Evolutionary conservation across 2,329 filamentous ascomycete genomes (phyloP).

Genomic region (Monosporascus sp.): DNA sequence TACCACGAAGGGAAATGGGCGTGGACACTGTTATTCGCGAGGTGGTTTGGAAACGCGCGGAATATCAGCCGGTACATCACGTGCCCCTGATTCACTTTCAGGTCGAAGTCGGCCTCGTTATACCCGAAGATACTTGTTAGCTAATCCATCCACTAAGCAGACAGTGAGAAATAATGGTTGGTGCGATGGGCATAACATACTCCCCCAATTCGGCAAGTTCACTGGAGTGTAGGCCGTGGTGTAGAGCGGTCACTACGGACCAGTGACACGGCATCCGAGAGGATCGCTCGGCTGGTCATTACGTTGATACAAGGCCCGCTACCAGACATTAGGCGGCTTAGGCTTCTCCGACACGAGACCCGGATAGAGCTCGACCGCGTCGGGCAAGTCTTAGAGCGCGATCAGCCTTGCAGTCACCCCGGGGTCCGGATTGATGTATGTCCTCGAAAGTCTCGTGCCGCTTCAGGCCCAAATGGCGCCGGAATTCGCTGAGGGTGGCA

Average conservation of each 20-base stretch:
- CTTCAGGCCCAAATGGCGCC: slow-evolving; percentile 44
- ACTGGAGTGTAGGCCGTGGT: slow-evolving; percentile 54
- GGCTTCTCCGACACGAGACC: slow-evolving; percentile 51
- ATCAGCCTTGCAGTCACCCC: slow-evolving; percentile 37
- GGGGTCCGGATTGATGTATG: slow-evolving; percentile 41
- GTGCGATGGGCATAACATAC: no score
- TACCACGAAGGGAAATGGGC: slow-evolving; percentile 45
- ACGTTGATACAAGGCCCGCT: no score
- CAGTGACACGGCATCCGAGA: slow-evolving; percentile 57
- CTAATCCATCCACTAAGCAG: slow-evolving; percentile 49
- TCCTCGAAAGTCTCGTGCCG: slow-evolving; percentile 44
- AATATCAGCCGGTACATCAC: slow-evolving; percentile 62
- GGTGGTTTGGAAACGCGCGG: slow-evolving; percentile 58
- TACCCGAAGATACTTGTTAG: no score
- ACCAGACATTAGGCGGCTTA: slow-evolving; percentile 46
- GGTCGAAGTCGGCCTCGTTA: slow-evolving; percentile 48
- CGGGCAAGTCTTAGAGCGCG: slow-evolving; percentile 44
- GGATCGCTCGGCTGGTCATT: slow-evolving; percentile 45
- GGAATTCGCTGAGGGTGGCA: slow-evolving; percentile 48
- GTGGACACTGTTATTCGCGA: slow-evolving; percentile 57
- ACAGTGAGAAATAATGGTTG: no score
- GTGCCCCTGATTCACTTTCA: slow-evolving; percentile 55
- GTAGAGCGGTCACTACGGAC: slow-evolving; percentile 60
- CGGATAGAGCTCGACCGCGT: slow-evolving; percentile 52
- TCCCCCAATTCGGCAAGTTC: no score